Evolutionary conservation across 148 eudicot species (phyloP).

Genomic region (Simmondsia chinensis): DNA sequence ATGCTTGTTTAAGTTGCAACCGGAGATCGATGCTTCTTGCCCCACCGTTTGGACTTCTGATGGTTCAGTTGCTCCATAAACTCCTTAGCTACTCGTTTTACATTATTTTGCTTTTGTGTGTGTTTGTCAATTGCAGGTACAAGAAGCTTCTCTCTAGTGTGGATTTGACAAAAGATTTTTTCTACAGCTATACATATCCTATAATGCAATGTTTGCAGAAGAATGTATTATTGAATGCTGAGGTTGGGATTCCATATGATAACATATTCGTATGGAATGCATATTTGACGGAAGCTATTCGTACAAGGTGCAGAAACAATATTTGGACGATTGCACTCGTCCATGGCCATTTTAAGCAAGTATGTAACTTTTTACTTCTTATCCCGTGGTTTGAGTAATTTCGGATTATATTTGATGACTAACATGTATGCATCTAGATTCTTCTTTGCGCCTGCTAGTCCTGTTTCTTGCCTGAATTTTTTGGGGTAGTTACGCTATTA

Average conservation of each 20-base stretch:
- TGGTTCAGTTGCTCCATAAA: too few species aligned
- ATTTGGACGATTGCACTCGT: slow-evolving; percentile 68
- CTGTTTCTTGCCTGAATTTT: too few species aligned
- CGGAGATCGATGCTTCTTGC: background rate
- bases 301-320: slow-evolving; percentile 57
- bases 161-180: slow-evolving; percentile 95
- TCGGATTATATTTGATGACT: too few species aligned
- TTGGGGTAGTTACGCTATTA: too few species aligned
- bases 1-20: too few species aligned
- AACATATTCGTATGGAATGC: slow-evolving; percentile 95
- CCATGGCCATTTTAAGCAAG: slow-evolving; percentile 89
- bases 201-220: slow-evolving; percentile 89
- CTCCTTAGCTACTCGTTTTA: too few species aligned
- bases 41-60: too few species aligned
- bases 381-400: too few species aligned
- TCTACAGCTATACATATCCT: slow-evolving; percentile 96
- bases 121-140: slow-evolving; percentile 81
- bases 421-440: too few species aligned
- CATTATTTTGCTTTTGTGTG: background rate
- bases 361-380: slow-evolving; percentile 13
- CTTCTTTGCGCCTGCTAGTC: too few species aligned
- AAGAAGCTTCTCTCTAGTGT: slow-evolving; percentile 96
- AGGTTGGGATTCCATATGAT: slow-evolving; percentile 71
- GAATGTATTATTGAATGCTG: slow-evolving; percentile 61
- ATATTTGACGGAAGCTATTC: slow-evolving; percentile 54